Evolutionary conservation across 164 flowering plant species (phyloP).

Genomic region (Warburgia ugandensis): DNA sequence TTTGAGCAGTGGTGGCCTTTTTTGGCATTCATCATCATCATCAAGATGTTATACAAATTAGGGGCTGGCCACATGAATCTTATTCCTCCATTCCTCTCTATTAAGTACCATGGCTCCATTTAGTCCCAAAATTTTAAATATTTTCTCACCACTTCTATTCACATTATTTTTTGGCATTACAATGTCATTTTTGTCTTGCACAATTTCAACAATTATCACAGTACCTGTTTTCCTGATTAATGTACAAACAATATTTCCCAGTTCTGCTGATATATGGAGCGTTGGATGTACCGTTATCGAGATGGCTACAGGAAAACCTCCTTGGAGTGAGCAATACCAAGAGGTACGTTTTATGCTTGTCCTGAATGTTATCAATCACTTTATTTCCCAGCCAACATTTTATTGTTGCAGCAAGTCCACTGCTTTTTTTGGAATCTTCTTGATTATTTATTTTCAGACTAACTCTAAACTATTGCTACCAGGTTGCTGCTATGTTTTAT

Average conservation of each 20-base stretch:
- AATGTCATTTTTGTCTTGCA: too few relatives aligned
- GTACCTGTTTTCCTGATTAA: neutral
- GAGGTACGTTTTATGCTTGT: conserved; percentile 38
- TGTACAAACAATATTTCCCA: too few relatives aligned
- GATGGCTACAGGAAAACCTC: conserved; percentile 99
- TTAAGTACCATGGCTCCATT: too few relatives aligned
- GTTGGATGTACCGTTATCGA: conserved; percentile 97
- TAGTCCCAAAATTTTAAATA: too few relatives aligned
- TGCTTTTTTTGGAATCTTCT: neutral
- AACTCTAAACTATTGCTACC: conserved; percentile 8
- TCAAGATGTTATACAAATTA: too few relatives aligned
- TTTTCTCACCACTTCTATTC: too few relatives aligned
- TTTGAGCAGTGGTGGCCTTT: too few relatives aligned
- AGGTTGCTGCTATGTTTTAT: conserved; percentile 92
- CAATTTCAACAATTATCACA: too few relatives aligned
- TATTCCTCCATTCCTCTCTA: too few relatives aligned
- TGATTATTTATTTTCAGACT: neutral
- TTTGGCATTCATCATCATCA: too few relatives aligned
- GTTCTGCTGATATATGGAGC: conserved; percentile 99
- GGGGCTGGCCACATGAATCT: too few relatives aligned
- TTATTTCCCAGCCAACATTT: neutral
- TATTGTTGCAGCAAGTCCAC: neutral
- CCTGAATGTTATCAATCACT: neutral
- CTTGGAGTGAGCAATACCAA: conserved; percentile 94
- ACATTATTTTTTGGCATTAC: too few relatives aligned